Conservation (phyloP, 192 early-diverging fungal species). For the Gaertneriomyces semiglobifer region DNA sequence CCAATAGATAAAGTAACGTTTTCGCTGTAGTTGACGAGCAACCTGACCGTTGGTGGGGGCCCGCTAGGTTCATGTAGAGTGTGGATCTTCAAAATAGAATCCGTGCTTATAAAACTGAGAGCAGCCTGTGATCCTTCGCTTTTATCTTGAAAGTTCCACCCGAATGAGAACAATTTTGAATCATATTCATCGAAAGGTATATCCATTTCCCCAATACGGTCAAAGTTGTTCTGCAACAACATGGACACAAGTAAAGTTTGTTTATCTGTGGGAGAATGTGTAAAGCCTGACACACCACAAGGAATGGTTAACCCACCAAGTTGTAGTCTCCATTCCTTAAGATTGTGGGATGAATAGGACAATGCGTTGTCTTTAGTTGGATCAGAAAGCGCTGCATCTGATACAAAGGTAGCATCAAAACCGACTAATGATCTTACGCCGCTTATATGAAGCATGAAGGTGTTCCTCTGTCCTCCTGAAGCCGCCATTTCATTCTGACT, state of each 20-base stretch:
- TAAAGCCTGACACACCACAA: constrained; percentile 7
- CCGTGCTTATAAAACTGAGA: constrained; percentile 1
- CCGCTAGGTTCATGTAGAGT: constrained; percentile 2
- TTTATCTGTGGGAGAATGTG: not conserved
- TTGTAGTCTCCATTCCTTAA: not conserved
- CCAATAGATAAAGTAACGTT: constrained; percentile 22
- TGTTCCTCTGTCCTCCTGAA: constrained; percentile 10
- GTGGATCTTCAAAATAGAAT: not conserved
- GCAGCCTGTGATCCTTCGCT: constrained; percentile 6
- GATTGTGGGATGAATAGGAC: constrained; percentile 9
- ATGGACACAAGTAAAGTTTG: constrained; percentile 10
- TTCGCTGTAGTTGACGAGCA: not conserved
- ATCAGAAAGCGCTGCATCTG: constrained; percentile 3
- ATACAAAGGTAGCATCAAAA: not conserved
- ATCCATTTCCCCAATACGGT: constrained; percentile 9
- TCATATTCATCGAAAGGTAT: constrained; percentile 12
- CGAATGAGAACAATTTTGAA: constrained; percentile 5
- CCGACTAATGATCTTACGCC: constrained; percentile 5
- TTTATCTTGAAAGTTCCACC: not conserved
- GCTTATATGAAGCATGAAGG: constrained; percentile 14
- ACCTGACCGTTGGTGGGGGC: not conserved
- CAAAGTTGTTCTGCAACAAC: constrained; percentile 12
- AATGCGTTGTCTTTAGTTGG: constrained; percentile 20
- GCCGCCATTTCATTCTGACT: not conserved
- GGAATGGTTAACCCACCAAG: constrained; percentile 4